phyloP scores from a whole-genome alignment of 257 asterid genomes.

The Rauvolfia tetraphylla region DNA sequence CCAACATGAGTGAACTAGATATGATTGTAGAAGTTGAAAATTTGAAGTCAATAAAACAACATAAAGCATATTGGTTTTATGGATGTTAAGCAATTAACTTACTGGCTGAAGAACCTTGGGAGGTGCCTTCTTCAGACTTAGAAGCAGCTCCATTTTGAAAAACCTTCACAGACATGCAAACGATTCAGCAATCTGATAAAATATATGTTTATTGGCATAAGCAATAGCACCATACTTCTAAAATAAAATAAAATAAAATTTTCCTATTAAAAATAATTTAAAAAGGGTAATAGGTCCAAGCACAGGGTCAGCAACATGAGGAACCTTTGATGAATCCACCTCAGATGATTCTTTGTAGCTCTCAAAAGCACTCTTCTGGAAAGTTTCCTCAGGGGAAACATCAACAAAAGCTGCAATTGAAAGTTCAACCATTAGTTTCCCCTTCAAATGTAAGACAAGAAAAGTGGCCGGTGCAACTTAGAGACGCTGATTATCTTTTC shows the following conservation, averaged over 20 bases:
- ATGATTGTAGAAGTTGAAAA: background rate
- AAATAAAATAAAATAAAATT: too few species aligned
- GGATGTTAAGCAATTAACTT: slow-evolving; percentile 3
- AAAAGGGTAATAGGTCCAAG: slow-evolving; percentile 19
- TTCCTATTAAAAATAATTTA: too few species aligned
- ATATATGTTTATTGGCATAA: slow-evolving; percentile 1
- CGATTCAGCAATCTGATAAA: slow-evolving; percentile 12
- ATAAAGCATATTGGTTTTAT: background rate
- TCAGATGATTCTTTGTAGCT: slow-evolving; percentile 54
- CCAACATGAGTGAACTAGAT: background rate
- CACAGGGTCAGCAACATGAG: slow-evolving; percentile 41
- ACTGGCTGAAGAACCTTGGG: slow-evolving; percentile 45
- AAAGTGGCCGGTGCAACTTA: background rate
- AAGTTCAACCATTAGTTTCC: slow-evolving; percentile 10
- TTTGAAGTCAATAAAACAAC: background rate
- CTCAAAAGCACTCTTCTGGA: slow-evolving; percentile 74
- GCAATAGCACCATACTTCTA: too few species aligned
- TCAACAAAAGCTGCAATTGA: slow-evolving; percentile 77
- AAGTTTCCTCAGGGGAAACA: slow-evolving; percentile 84
- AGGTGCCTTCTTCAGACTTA: slow-evolving; percentile 43
- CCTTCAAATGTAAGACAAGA: background rate
- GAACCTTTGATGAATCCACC: slow-evolving; percentile 34
- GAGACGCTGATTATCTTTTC: background rate
- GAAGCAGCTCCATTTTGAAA: slow-evolving; percentile 74
- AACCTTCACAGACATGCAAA: slow-evolving; percentile 43